Evolutionary conservation across 495 filamentous ascomycete genomes (phyloP), one percentile per base, ranked within the genome.

Genomic region (Penicillium ucsense): DNA sequence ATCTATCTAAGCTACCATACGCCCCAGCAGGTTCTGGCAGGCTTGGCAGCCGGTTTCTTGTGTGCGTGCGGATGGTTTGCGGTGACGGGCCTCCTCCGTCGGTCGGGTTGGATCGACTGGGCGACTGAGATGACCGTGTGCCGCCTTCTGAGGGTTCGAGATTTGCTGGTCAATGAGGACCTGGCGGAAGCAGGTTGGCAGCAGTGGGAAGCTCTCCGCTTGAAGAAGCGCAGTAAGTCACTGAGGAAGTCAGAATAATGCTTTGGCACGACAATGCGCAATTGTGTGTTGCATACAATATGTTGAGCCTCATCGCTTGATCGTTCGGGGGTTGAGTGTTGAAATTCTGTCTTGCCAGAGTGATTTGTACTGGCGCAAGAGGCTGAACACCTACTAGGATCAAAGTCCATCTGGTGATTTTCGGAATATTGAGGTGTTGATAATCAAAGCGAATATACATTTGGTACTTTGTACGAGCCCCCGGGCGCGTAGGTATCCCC

Each of bases 1-100:
- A 75, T 95, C 44, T 99, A 99, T 61, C 66, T 99, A 51, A 89
- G 81, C 57, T 99, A 99, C 65, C 92, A 99, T 68, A 97, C 91
- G 4, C 76, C 75, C 30, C 80, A 73, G 53, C 92, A 99, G 67
- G 94, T 99, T 2, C 63, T 87, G 8, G 89, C 85, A 1, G 92
- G 92, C 8, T 80, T 68, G 48, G 68, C 61, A 9, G 88, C 88
- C 4, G 92, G 92, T 0, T 66, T 74, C 8, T 56, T 82, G 3
- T 88, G 81, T 54, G 90, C 85, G 3, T 53, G 85, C 4, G 72
- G 64, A 4, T 99, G 92, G 92, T 99, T 94, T 59, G 56, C 67
- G 3, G 68, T 83, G 31, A 92, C 85, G 30, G 68, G 73, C 27
- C 60, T 77, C 35, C 57, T 86, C 47, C 77, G 92, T 50, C 68